Percentiles rank a stretch among this genome's conserved stretches.
phyloP scores from a whole-genome alignment of 345 rosid genomes.

The Linum usitatissimum region DNA sequence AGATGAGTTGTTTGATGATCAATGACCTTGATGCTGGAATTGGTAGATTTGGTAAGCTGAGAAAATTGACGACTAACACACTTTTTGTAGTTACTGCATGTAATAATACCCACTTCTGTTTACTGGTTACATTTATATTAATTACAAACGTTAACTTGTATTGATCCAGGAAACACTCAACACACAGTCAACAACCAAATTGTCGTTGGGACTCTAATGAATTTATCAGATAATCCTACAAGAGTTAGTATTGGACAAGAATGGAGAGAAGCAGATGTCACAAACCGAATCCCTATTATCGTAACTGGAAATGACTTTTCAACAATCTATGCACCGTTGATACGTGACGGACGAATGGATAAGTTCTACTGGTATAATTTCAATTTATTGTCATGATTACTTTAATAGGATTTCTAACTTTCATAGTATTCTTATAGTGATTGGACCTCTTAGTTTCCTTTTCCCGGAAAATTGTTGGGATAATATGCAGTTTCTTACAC shows the following conservation, averaged over 20 bases:
- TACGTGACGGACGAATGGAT: slow-evolving; percentile 98
- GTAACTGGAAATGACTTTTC: slow-evolving; percentile 90
- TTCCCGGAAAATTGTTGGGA: background rate
- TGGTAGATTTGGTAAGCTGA: slow-evolving; percentile 81
- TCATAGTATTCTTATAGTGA: background rate
- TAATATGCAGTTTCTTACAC: background rate
- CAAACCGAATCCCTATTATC: slow-evolving; percentile 79
- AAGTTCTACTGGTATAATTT: slow-evolving; percentile 72
- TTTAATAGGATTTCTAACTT: background rate
- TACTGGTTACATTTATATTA: background rate
- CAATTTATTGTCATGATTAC: background rate
- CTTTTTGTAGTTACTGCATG: background rate
- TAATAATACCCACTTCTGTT: no score
- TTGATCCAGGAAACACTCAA: slow-evolving; percentile 64
- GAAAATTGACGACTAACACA: background rate
- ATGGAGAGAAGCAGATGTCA: slow-evolving; percentile 73
- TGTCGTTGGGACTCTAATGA: slow-evolving; percentile 86
- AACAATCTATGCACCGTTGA: slow-evolving; percentile 80
- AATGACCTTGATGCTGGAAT: slow-evolving; percentile 96
- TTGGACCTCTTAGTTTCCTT: background rate
- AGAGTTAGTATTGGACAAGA: slow-evolving; percentile 96
- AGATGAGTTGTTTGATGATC: slow-evolving; percentile 92
- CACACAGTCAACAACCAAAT: slow-evolving; percentile 94
- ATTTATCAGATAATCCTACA: slow-evolving; percentile 83
- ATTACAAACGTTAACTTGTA: slow-evolving; percentile 4